Evolutionary conservation across 2,329 filamentous ascomycete species (phyloP).

Genomic region (Endoconidiophora laricicola): DNA sequence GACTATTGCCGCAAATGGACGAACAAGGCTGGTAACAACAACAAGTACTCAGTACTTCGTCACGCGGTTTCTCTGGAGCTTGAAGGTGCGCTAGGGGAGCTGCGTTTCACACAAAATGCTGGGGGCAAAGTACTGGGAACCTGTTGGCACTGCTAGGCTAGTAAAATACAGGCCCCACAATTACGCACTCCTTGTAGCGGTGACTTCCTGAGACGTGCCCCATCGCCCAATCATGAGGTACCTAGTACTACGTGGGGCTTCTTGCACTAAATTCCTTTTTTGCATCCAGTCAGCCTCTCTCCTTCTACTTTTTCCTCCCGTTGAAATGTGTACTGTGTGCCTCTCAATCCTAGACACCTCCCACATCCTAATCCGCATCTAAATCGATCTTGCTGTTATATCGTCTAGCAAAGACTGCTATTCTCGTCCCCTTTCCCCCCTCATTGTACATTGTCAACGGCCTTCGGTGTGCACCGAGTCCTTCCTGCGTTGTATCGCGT

Average conservation of each 20-base stretch:
- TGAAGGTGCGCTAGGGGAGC: too few relatives aligned
- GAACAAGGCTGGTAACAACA: too few relatives aligned
- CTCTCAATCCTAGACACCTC: constrained; percentile 11
- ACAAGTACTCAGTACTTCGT: too few relatives aligned
- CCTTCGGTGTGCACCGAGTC: constrained; percentile 17
- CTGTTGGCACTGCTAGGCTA: neutral
- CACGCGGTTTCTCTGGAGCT: too few relatives aligned
- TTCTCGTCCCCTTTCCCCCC: constrained; percentile 17
- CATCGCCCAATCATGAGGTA: neutral
- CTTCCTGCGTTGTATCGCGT: constrained; percentile 13
- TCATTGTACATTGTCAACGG: constrained; percentile 1
- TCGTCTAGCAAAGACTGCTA: constrained; percentile 19
- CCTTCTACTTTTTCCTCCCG: constrained; percentile 15
- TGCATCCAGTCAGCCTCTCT: constrained; percentile 23
- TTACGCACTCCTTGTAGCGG: neutral
- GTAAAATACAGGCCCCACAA: neutral
- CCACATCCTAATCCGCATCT: constrained; percentile 9
- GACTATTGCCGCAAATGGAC: neutral
- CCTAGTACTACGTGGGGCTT: neutral
- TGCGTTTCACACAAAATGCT: too few relatives aligned
- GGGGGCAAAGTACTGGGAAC: neutral
- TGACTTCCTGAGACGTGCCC: neutral
- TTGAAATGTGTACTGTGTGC: constrained; percentile 12
- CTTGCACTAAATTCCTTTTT: constrained; percentile 14
- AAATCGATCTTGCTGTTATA: constrained; percentile 12